Percentiles rank a stretch among this genome's conserved stretches.
Evolutionary conservation across 148 eudicot species (phyloP).

Genomic region (Cornus kousa): DNA sequence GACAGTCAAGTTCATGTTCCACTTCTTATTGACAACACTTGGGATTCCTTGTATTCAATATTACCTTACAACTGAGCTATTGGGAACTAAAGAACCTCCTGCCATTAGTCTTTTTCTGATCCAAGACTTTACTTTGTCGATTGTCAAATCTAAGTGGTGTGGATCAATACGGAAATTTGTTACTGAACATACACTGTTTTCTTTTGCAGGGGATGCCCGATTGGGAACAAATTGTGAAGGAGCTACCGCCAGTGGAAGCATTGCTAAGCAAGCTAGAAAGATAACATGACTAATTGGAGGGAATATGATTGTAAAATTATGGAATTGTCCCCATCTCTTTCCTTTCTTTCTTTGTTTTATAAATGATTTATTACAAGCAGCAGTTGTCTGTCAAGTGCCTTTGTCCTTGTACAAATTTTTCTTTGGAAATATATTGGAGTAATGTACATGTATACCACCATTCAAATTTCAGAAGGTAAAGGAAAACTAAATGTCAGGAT

Average conservation of each 20-base stretch:
- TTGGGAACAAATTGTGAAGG: conserved; percentile 76
- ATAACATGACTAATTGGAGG: conserved; percentile 18
- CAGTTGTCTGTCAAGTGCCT: neutral
- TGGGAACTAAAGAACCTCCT: neutral
- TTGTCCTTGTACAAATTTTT: neutral
- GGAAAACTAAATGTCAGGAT: neutral
- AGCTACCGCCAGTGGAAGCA: conserved; percentile 79
- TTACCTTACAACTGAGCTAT: too few relatives aligned
- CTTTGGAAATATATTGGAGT: neutral
- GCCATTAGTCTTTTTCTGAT: neutral
- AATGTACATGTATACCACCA: neutral
- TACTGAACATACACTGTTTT: neutral
- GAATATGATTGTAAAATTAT: neutral
- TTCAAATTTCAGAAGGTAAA: neutral
- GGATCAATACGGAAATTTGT: neutral
- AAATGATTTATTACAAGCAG: neutral
- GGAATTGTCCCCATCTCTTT: neutral
- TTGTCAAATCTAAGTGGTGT: neutral
- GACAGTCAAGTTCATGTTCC: neutral
- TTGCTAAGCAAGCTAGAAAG: conserved; percentile 91
- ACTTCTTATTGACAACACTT: neutral
- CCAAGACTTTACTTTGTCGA: neutral
- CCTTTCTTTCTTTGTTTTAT: neutral
- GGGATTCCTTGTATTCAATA: neutral
- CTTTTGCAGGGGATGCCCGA: conserved; percentile 87